These are phyloP conservation scores for Aquilaria malaccensis DNA, from an alignment of 345 rosid species.

Conservation along the genomic window DNA sequence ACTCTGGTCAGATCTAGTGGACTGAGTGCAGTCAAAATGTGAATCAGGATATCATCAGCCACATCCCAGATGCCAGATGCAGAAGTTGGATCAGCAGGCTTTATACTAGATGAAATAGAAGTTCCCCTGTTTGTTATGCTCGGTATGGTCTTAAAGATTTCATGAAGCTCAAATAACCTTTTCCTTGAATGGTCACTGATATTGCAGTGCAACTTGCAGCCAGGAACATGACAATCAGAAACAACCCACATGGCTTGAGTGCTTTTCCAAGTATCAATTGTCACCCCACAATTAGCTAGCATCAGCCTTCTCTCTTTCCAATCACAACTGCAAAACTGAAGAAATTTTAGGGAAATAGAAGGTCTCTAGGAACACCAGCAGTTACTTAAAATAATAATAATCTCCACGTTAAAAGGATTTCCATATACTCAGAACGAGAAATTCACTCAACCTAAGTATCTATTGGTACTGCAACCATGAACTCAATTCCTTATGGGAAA, in stretches of 20 bases:
- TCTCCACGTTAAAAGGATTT: no score
- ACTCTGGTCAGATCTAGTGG: conserved; percentile 61
- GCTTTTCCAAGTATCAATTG: conserved; percentile 23
- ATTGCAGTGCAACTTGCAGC: conserved; percentile 50
- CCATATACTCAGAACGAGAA: no score
- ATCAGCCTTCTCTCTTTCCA: conserved; percentile 63
- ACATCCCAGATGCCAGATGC: conserved; percentile 66
- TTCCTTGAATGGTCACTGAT: conserved; percentile 42
- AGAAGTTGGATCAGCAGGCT: conserved; percentile 26
- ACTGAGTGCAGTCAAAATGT: conserved; percentile 41
- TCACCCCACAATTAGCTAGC: conserved; percentile 28
- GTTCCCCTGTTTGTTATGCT: conserved; percentile 31
- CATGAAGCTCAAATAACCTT: conserved; percentile 67
- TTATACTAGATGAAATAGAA: conserved; percentile 37
- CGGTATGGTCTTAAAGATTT: conserved; percentile 73
- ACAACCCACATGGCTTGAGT: conserved; percentile 44
- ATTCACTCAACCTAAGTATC: no score
- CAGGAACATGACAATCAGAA: conserved; percentile 76
- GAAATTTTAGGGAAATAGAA: conserved; percentile 3
- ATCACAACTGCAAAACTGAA: conserved; percentile 66
- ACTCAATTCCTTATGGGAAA: no score
- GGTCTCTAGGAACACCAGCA: no score
- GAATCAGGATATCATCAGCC: conserved; percentile 60
- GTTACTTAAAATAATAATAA: no score
- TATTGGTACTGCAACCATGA: no score